phyloP scores from a whole-genome alignment of 2,329 filamentous ascomycete species.

The Helicocarpus griseus region DNA sequence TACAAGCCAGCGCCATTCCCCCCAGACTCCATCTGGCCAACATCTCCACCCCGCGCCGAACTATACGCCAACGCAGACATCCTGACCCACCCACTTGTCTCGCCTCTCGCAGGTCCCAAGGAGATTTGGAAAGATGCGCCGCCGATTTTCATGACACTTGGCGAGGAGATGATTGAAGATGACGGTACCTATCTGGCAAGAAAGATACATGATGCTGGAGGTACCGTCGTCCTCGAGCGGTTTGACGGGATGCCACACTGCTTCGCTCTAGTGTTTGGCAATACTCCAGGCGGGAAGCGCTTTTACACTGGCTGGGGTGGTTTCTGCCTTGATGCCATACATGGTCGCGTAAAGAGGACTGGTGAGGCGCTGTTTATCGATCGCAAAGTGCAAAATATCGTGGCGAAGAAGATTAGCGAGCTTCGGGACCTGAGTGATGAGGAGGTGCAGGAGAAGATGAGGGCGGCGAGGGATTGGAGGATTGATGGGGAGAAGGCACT shows the following conservation, averaged over 20 bases:
- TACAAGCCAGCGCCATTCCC: constrained; percentile 21
- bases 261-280: constrained; percentile 48
- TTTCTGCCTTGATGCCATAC: constrained; percentile 38
- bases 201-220: constrained; percentile 29
- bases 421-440: constrained; percentile 26
- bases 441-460: constrained; percentile 24
- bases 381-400: constrained; percentile 19
- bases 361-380: constrained; percentile 22
- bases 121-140: constrained; percentile 33
- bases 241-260: constrained; percentile 40
- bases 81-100: constrained; percentile 32
- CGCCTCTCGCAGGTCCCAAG: constrained; percentile 26
- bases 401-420: constrained; percentile 25
- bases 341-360: constrained; percentile 17
- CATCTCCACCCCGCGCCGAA: constrained; percentile 33
- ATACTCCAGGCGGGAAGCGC: constrained; percentile 36
- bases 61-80: constrained; percentile 31
- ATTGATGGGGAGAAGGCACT: constrained; percentile 27
- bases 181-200: constrained; percentile 32
- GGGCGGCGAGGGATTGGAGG: constrained; percentile 21
- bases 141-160: constrained; percentile 32
- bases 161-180: constrained; percentile 34
- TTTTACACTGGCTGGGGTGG: constrained; percentile 48
- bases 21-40: constrained; percentile 31
- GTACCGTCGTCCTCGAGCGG: constrained; percentile 28